Conservation (phyloP, 2,329 filamentous ascomycete species). For the Penicillium sp. region DNA sequence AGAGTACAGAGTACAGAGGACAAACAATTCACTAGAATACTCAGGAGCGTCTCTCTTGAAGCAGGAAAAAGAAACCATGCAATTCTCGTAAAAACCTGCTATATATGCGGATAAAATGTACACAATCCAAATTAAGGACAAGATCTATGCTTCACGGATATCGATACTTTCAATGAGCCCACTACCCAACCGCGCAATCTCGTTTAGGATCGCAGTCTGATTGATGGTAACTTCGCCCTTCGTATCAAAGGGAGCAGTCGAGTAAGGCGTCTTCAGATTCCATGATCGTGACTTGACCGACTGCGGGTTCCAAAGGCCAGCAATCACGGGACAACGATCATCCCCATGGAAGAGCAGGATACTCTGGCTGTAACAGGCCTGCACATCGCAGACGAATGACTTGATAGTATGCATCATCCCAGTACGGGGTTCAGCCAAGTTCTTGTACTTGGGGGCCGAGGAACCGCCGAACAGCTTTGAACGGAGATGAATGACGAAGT, state of each 20-base stretch:
- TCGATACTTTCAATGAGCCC: constrained; percentile 67
- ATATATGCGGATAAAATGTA: constrained; percentile 16
- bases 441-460: constrained; percentile 63
- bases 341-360: constrained; percentile 77
- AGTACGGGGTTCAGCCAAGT: constrained; percentile 58
- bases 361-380: constrained; percentile 61
- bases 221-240: constrained; percentile 36
- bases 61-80: neutral
- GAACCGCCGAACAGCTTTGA: constrained; percentile 46
- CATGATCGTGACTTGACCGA: constrained; percentile 31
- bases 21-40: too few species aligned
- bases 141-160: constrained; percentile 31
- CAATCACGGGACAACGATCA: constrained; percentile 55
- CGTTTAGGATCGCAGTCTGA: constrained; percentile 41
- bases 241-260: constrained; percentile 29
- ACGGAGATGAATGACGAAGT: constrained; percentile 74
- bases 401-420: constrained; percentile 59
- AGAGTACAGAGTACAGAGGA: too few species aligned
- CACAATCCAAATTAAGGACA: constrained; percentile 15
- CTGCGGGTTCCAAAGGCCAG: constrained; percentile 63
- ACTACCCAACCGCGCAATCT: constrained; percentile 50
- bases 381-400: constrained; percentile 65
- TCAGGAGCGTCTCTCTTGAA: neutral
- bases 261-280: constrained; percentile 39
- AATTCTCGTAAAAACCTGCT: neutral